Evolutionary conservation across 495 filamentous ascomycete genomes (phyloP).

Genomic region (Penicillium psychrofluorescens): DNA sequence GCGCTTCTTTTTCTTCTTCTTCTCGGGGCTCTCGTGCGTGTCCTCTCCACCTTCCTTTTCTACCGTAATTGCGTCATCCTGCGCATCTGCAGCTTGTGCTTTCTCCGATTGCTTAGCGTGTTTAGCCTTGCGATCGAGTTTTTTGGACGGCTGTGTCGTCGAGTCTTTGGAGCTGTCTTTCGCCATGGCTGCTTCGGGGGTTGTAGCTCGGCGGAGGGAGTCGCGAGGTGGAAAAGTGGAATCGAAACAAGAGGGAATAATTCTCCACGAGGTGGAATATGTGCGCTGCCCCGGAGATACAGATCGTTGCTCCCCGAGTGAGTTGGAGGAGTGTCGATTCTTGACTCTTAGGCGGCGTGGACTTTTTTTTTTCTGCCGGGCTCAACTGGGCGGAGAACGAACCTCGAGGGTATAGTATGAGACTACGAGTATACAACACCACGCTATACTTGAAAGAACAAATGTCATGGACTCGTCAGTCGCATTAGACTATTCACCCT

Average conservation of each 20-base stretch:
- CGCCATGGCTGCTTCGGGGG: constrained; percentile 9
- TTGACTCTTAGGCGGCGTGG: neutral
- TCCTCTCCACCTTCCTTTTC: constrained; percentile 12
- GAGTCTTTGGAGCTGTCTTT: constrained; percentile 8
- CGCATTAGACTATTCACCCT: constrained; percentile 1
- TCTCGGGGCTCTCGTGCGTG: constrained; percentile 8
- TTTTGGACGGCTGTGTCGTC: constrained; percentile 61
- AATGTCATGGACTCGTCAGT: constrained; percentile 5
- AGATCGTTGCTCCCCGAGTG: neutral
- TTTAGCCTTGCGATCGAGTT: constrained; percentile 70
- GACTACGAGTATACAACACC: neutral
- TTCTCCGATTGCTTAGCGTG: constrained; percentile 42
- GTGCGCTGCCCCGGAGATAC: neutral
- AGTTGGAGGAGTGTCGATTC: neutral
- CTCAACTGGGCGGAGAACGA: no score
- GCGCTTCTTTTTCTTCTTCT: constrained; percentile 18
- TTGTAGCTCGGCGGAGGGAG: neutral
- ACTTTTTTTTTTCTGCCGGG: constrained; percentile 14
- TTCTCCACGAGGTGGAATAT: no score
- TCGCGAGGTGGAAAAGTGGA: no score
- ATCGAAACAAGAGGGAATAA: no score
- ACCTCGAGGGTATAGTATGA: no score
- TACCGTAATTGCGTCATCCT: constrained; percentile 4
- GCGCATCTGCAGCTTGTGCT: constrained; percentile 7
- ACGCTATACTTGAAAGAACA: neutral